Percentiles rank a stretch among this genome's conserved stretches.
Evolutionary conservation across 2,329 filamentous ascomycete species (phyloP).

Genomic region (Tolypocladium amazonense): DNA sequence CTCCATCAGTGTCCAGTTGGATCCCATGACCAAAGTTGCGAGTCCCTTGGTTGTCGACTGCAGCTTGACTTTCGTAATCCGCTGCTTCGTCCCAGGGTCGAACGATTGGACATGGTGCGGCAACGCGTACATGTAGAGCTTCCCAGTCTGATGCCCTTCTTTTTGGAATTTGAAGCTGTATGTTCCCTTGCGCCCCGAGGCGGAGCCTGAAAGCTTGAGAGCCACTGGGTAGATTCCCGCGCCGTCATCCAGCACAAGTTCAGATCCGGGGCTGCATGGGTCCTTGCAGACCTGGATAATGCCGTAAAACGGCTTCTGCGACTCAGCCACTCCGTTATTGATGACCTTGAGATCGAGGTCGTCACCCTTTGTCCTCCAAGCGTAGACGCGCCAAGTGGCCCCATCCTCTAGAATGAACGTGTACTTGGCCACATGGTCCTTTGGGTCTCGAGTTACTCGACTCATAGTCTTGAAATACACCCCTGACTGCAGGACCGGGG

Average conservation of each 20-base stretch:
- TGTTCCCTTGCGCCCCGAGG: conserved; percentile 46
- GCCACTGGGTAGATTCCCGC: conserved; percentile 64
- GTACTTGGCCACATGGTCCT: conserved; percentile 64
- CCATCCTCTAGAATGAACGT: conserved; percentile 61
- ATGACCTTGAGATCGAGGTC: conserved; percentile 57
- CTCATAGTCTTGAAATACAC: conserved; percentile 64
- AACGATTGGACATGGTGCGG: conserved; percentile 80
- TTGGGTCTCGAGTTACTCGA: conserved; percentile 42
- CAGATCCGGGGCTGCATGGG: conserved; percentile 41
- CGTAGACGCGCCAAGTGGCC: conserved; percentile 72
- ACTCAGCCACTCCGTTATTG: conserved; percentile 54
- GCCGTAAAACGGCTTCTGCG: conserved; percentile 60
- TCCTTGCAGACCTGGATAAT: conserved; percentile 77
- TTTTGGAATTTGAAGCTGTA: conserved; percentile 71
- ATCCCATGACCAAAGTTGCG: conserved; percentile 60
- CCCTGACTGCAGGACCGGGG: conserved; percentile 63
- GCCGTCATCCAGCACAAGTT: conserved; percentile 63
- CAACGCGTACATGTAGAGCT: conserved; percentile 74
- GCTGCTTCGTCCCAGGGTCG: conserved; percentile 41
- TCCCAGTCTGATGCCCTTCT: conserved; percentile 47
- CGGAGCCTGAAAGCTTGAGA: conserved; percentile 53
- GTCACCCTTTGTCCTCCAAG: conserved; percentile 46
- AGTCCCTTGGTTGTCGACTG: conserved; percentile 79
- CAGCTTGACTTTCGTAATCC: conserved; percentile 47
- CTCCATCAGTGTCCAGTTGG: conserved; percentile 72